Evolutionary conservation across 352 stramenopile species (phyloP).

Genomic region (Globisporangium alternatum): DNA sequence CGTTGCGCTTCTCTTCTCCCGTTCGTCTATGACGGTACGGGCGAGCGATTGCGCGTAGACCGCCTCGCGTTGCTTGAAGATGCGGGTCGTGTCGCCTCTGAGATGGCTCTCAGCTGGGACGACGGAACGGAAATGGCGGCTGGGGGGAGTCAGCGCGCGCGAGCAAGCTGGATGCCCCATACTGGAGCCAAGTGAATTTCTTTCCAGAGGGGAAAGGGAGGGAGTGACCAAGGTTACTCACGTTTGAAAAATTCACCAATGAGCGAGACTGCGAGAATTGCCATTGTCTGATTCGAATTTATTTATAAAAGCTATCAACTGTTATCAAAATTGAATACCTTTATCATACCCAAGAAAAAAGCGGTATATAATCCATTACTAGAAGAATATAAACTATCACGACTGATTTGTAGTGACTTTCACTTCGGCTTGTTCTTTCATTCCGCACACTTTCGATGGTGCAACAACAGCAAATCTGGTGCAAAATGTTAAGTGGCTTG

Average conservation of each 20-base stretch:
- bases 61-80: background rate
- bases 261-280: background rate
- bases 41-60: background rate
- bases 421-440: background rate
- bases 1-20: background rate
- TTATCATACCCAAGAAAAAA: background rate
- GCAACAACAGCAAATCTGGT: too few species aligned
- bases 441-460: too few species aligned
- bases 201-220: background rate
- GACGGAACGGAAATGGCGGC: background rate
- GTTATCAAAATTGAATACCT: background rate
- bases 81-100: background rate
- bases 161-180: background rate
- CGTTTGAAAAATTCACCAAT: background rate
- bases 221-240: background rate
- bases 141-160: background rate
- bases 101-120: constrained; percentile 5
- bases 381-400: background rate
- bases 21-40: background rate
- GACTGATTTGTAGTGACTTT: background rate
- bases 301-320: background rate
- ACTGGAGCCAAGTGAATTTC: constrained; percentile 6
- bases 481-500: background rate
- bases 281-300: background rate
- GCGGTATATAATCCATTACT: background rate